Evolutionary conservation across 257 asterid genomes (phyloP).

Genomic region (Lantana camara): DNA sequence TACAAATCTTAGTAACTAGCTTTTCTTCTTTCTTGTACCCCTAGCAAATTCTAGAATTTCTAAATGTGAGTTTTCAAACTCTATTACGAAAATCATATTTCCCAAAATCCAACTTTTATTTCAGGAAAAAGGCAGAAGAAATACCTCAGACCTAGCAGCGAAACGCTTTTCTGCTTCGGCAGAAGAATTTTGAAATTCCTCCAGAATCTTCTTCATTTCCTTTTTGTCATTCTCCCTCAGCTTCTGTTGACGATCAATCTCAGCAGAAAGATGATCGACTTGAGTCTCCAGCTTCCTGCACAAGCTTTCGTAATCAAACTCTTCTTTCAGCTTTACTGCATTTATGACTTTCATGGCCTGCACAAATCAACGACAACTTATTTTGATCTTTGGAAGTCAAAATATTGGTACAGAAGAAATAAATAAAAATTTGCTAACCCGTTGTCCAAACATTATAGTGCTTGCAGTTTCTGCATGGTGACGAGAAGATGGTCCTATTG

Average conservation of each 20-base stretch:
- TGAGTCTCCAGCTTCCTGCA: slow-evolving; percentile 84
- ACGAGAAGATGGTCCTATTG: slow-evolving; percentile 80
- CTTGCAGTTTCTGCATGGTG: slow-evolving; percentile 91
- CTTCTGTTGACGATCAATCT: slow-evolving; percentile 75
- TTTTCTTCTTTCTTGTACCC: no score
- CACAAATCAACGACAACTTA: slow-evolving; percentile 34
- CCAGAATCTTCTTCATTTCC: slow-evolving; percentile 55
- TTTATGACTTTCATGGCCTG: slow-evolving; percentile 96
- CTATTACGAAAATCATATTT: no score
- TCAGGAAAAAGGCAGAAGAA: slow-evolving; percentile 6
- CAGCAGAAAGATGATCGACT: slow-evolving; percentile 73
- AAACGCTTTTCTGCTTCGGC: slow-evolving; percentile 63
- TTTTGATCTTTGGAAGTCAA: background rate
- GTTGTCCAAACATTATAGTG: slow-evolving; percentile 90
- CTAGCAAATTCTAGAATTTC: no score
- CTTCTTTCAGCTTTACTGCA: slow-evolving; percentile 80
- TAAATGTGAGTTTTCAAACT: no score
- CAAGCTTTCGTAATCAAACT: slow-evolving; percentile 85
- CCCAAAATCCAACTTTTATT: no score
- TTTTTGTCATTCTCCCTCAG: slow-evolving; percentile 55
- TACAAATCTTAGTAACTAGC: no score
- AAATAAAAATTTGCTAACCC: slow-evolving; percentile 54
- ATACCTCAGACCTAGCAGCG: slow-evolving; percentile 77
- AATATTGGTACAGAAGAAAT: background rate
- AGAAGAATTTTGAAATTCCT: slow-evolving; percentile 54